Evolutionary conservation across 164 flowering plant species (phyloP).

Genomic region (Piper longum): DNA sequence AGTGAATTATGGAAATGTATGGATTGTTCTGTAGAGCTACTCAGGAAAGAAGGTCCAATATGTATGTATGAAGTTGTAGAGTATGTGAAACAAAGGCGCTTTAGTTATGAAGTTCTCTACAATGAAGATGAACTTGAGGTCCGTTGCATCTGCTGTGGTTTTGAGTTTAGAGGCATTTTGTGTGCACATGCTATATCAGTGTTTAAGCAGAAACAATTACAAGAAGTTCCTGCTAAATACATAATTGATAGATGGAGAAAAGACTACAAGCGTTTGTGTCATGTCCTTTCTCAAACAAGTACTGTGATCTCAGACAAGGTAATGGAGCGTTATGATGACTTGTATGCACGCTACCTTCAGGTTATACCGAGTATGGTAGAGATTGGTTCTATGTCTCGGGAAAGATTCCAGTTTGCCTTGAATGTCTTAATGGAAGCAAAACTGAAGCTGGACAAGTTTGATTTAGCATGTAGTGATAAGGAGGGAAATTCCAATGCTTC

Average conservation of each 20-base stretch:
- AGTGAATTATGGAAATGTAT: slow-evolving; percentile 69
- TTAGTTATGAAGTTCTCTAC: slow-evolving; percentile 36
- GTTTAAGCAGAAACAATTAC: slow-evolving; percentile 56
- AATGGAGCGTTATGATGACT: slow-evolving; percentile 3
- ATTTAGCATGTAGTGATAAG: neutral
- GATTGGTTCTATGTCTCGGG: neutral
- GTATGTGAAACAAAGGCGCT: slow-evolving; percentile 41
- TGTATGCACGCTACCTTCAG: neutral
- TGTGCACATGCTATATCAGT: slow-evolving; percentile 75
- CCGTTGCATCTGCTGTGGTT: slow-evolving; percentile 68
- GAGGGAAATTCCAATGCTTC: neutral
- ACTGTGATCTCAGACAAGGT: neutral
- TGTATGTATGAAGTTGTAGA: slow-evolving; percentile 56
- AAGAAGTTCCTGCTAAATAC: slow-evolving; percentile 52
- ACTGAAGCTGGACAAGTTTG: neutral
- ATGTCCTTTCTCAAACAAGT: neutral
- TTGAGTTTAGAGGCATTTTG: slow-evolving; percentile 74
- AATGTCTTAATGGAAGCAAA: neutral
- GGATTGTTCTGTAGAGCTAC: slow-evolving; percentile 51
- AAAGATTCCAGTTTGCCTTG: neutral
- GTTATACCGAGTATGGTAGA: neutral
- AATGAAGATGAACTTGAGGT: slow-evolving; percentile 50
- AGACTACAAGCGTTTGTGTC: slow-evolving; percentile 1
- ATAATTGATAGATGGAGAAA: slow-evolving; percentile 61
- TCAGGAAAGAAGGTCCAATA: slow-evolving; percentile 40